Evolutionary conservation across 1,139 yeast species (phyloP), one percentile per base, ranked within the genome.

Genomic region (Yamadazyma aaseri): DNA sequence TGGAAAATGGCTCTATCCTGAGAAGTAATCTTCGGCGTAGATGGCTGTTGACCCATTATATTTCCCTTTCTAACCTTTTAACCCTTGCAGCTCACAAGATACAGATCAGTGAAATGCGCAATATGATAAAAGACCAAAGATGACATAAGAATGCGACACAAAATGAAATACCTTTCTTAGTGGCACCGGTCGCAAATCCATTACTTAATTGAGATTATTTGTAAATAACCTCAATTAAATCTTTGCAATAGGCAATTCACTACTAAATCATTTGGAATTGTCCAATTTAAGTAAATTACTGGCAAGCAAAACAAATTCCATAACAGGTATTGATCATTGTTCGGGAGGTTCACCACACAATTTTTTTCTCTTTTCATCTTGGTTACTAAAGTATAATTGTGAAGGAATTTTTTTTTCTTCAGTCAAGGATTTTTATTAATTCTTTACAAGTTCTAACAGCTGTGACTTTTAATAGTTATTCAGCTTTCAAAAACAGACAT

Each of bases 1-100:
- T 89, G 95, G 47, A 86, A 70, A 13, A 92, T 74, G 0, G 97
- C 96, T 49, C 71, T 75, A 53, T 92, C 98, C 47, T 89, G 92
- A 17, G 81, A 71, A 2, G 96, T 86, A 20, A 89, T 79, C 50
- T 73, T 75, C 2, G 81, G 77, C 7, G 72, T 51, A 9, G 73
- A 66, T 12, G 71, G 45, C 43, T 59, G 66, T 40, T 68, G 72
- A 26, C 76, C 76, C 76, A 70, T 70, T 26, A 13, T 42, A 18
- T 6, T 18, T 6, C 26, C 9, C 20, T 9, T 18, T n/a, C n/a
- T n/a, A n/a, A n/a, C n/a, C n/a, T n/a, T n/a, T n/a, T n/a, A n/a
- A n/a, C n/a, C n/a, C n/a, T 18, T 18, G 9, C 20, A 6, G 20
- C 6, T 18, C 20, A 18, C 20, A 18, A 18, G 20, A 18, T 18